Base-by-base conservation (phyloP, 2,329 filamentous ascomycete species). In the Aspergillus fijiensis region DNA sequence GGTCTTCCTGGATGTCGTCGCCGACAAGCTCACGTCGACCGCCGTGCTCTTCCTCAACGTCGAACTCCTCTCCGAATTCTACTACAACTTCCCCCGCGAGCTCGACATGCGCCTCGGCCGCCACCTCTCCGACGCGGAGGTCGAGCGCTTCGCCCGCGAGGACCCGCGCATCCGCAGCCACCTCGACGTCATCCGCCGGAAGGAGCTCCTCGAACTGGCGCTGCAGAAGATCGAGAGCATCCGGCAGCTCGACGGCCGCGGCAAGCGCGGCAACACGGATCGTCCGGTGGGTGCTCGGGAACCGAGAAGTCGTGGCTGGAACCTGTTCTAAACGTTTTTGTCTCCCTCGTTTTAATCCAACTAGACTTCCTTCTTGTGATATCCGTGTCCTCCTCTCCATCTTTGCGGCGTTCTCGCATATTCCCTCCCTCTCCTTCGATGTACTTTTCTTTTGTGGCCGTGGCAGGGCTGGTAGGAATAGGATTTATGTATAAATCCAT, bases 21-120 rank as follows among this genome's bases (percentile, higher is more conserved):
- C 95, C 1, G 91, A 93, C 67, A 98, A 98, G 77, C 85, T 99
- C 52, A 96, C 94, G 3, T 89, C 92, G 1, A 99, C 95, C 0
- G 94, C 95, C 2, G 95, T 99, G 9, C 86, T 99, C 0, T 99
- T 99, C 82, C 85, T 99, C 31, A 97, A 99, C 71, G 95, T 98
- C 11, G 96, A 99, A 79, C 84, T 99, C 21, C 85, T 99, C 19
- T 94, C 91, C 2, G 96, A 99, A 72, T 99, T 98, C 75, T 97
- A 96, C 80, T 96, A 97, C 79, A 92, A 95, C 73, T 99, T 99
- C 77, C 95, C 95, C 0, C 86, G 95, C 45, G 92, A 97, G 73
- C 85, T 99, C 12, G 95, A 99, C 74, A 81, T 89, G 61, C 87
- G 93, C 35, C 87, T 99, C 11, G 92, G 94, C 50, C 87, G 92